Evolutionary conservation across 495 filamentous ascomycete species (phyloP).

Genomic region (Halenospora varia): DNA sequence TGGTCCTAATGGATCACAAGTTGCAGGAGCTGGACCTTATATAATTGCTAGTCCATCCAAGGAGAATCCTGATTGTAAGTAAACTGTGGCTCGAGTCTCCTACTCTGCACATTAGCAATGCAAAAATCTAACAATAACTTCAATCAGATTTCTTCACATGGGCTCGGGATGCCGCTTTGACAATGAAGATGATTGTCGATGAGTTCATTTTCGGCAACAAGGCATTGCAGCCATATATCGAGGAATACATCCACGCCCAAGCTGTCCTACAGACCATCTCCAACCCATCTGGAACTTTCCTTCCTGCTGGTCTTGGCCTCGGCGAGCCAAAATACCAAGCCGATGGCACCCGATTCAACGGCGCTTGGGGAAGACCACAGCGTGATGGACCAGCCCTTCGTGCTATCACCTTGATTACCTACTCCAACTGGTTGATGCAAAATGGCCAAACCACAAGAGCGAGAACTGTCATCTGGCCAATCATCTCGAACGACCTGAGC

Average conservation of each 20-base stretch:
- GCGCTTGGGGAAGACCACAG: constrained; percentile 60
- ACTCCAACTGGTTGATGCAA: constrained; percentile 31
- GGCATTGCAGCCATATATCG: constrained; percentile 36
- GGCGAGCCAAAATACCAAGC: constrained; percentile 60
- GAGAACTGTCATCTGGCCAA: constrained; percentile 41
- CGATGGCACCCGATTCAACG: constrained; percentile 49
- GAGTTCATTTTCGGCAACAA: constrained; percentile 40
- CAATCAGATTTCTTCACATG: constrained; percentile 54
- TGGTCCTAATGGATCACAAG: constrained; percentile 44
- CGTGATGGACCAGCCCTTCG: constrained; percentile 55
- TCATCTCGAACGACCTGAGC: constrained; percentile 52
- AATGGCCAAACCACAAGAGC: constrained; percentile 29
- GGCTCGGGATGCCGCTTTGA: constrained; percentile 56
- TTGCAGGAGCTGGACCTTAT: constrained; percentile 40
- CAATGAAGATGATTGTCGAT: constrained; percentile 51
- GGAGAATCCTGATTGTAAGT: constrained; percentile 49
- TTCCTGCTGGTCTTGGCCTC: constrained; percentile 43
- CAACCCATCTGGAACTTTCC: constrained; percentile 51
- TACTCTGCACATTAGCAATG: background rate
- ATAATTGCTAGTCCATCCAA: constrained; percentile 55
- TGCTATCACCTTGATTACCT: constrained; percentile 42
- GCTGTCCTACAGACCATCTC: constrained; percentile 46
- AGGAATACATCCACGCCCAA: constrained; percentile 52
- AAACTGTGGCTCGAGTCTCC: background rate
- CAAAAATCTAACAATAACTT: background rate